phyloP scores from a whole-genome alignment of 345 rosid genomes.

The Populus alba region DNA sequence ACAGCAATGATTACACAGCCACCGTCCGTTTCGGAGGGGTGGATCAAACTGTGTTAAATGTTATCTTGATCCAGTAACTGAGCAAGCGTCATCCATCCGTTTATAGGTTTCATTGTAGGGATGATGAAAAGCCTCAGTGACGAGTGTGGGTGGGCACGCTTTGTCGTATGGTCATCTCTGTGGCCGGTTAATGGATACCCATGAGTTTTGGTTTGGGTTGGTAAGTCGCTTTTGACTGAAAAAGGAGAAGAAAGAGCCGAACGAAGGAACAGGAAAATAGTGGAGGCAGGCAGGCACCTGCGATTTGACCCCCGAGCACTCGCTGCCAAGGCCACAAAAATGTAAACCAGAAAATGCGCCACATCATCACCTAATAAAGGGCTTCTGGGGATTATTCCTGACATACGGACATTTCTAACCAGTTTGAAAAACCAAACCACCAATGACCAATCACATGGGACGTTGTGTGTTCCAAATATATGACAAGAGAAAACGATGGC shows the following conservation, averaged over 20 bases:
- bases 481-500: too few species aligned
- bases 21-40: too few species aligned
- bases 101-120: too few species aligned
- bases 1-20: neutral
- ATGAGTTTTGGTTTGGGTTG: too few species aligned
- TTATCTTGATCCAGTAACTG: too few species aligned
- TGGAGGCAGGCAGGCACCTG: neutral
- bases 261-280: neutral
- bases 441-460: constrained; percentile 21
- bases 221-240: too few species aligned
- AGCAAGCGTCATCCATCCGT: neutral
- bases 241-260: neutral
- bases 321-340: neutral
- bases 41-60: too few species aligned
- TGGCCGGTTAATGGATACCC: too few species aligned
- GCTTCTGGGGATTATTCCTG: constrained; percentile 24
- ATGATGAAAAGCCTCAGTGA: too few species aligned
- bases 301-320: neutral
- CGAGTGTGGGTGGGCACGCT: too few species aligned
- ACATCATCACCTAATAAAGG: constrained; percentile 15
- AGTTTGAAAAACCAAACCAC: neutral
- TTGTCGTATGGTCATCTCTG: too few species aligned
- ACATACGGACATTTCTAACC: constrained; percentile 1
- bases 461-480: neutral
- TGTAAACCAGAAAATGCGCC: neutral